These are phyloP conservation scores for Epichloe typhina DNA, from an alignment of 2,329 filamentous ascomycete genomes.

Conservation along the genomic window DNA sequence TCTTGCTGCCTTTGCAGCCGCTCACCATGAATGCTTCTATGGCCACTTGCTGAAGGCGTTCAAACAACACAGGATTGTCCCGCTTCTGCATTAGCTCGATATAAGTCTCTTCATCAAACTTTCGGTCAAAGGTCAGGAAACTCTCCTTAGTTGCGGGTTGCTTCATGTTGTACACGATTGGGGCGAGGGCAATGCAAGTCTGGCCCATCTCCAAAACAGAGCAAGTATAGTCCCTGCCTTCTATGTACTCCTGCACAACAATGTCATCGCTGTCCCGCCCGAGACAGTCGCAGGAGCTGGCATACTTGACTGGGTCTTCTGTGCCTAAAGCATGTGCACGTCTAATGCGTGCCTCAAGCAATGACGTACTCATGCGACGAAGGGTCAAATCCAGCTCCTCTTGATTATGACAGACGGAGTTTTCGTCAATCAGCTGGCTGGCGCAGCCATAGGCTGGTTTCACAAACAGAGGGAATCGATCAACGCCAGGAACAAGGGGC, in stretches of 20 bases:
- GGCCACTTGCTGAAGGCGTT: neutral
- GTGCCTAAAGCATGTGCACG: neutral
- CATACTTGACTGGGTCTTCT: neutral
- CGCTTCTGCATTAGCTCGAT: neutral
- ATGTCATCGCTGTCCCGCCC: neutral
- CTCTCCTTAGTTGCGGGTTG: neutral
- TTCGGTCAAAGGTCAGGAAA: slow-evolving; percentile 1
- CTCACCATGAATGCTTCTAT: neutral
- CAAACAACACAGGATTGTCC: neutral
- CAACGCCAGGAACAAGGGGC: neutral
- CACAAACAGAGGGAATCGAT: neutral
- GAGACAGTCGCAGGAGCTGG: neutral
- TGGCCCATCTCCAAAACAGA: neutral
- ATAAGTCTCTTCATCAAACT: neutral
- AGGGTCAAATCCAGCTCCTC: neutral
- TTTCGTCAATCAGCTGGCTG: neutral
- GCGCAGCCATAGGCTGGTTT: neutral
- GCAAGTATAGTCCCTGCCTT: neutral
- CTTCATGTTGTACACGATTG: neutral
- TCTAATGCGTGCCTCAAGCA: neutral
- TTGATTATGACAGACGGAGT: neutral
- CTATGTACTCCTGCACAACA: neutral
- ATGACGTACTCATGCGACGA: neutral
- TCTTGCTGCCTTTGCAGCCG: neutral
- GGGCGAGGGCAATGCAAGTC: neutral